Base-by-base conservation (phyloP, 2,329 filamentous ascomycete species). In the Zasmidium cellare region DNA sequence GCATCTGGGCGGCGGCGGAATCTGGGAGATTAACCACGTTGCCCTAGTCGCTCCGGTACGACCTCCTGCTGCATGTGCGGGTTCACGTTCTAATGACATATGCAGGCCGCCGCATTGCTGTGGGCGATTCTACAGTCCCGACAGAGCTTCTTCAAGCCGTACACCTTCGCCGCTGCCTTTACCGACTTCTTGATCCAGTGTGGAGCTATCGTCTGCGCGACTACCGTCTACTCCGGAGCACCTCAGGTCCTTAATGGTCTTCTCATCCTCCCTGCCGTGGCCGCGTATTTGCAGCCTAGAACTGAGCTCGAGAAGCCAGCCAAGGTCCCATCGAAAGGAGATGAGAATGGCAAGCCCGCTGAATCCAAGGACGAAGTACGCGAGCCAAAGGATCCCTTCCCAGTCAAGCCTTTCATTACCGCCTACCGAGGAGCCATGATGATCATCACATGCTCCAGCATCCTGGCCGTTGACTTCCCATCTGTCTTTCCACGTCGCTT, bases 381-480 rank as follows among this genome's bases (percentile, higher is more conserved):
- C 28, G 63, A 66, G 24, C 63, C 65, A 5, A 64, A 66, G 31
- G 79, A 82, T 60, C 77, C 79, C 20, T 79, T 97, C 16, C 90
- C 93, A 0, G 83, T 89, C 61, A 96, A 96, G 76, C 91, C 94
- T 0, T 97, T 97, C 77, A 81, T 99, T 61, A 97, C 94, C 2
- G 88, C 87, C 25, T 99, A 97, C 71, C 87, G 94, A 54, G 92
- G 91, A 2, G 85, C 86, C 51, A 96, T 99, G 92, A 86, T 99
- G 82, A 82, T 96, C 51, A 83, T 90, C 64, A 99, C 94, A 7
- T 96, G 91, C 70, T 77, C 94, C 47, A 90, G 91, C 53, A 97
- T 99, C 66, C 83, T 99, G n/a, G 94, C 94, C 16, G 94, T 99
- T 52, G 94, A 99, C 75, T 99, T 99, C 72, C 86, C 83, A 18